Evolutionary conservation across 495 filamentous ascomycete species (phyloP), one percentile per base, ranked within the genome.

Genomic region (Trichoderma orchidacearum): DNA sequence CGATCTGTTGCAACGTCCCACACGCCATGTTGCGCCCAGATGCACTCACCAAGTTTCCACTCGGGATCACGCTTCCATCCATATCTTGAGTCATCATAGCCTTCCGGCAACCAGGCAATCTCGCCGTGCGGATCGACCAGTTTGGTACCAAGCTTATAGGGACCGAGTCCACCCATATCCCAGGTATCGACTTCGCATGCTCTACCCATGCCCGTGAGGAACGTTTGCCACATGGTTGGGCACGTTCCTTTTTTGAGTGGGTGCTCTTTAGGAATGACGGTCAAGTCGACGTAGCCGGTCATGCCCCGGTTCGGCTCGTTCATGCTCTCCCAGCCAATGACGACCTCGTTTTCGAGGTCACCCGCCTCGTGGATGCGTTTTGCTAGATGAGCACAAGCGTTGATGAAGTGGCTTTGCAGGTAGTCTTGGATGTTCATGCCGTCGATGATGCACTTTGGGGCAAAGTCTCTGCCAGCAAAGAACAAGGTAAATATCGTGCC

Each of bases 401-500:
- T 73, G 54, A 96, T 76, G 58, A 88, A 96, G 63, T 96, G 94
- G 29, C 80, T 79, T 64, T 97, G 92, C 30, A 98, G 76, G 63
- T 89, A 98, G 60, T 98, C 92, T 66, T 97, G 93, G 54, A 98
- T 97, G 66, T 97, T 98, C 61, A 87, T 72, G 15, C 89, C 93
- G 66, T 98, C 82, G 52, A 98, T 91, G 54, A 96, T 86, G 58
- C 92, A 95, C 61, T 95, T 95, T 7, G 94, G 94, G 8, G 94
- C 88, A 74, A 96, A 98, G 61, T 92, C 89, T 52, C 78, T 77
- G n/a, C 93, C 93, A 8, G 76, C 94, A 69, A 91, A 97, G 72
- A 96, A 98, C 30, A 96, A 68, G 0, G 93, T 96, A 64, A 96
- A 97, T 62, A 97, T 91, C 45, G 88, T 88, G 60, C 89, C 87